Evolutionary conservation across 2,329 filamentous ascomycete genomes (phyloP), one percentile per base, ranked within the genome.

Genomic region (Chrysoporthe austroafricana): DNA sequence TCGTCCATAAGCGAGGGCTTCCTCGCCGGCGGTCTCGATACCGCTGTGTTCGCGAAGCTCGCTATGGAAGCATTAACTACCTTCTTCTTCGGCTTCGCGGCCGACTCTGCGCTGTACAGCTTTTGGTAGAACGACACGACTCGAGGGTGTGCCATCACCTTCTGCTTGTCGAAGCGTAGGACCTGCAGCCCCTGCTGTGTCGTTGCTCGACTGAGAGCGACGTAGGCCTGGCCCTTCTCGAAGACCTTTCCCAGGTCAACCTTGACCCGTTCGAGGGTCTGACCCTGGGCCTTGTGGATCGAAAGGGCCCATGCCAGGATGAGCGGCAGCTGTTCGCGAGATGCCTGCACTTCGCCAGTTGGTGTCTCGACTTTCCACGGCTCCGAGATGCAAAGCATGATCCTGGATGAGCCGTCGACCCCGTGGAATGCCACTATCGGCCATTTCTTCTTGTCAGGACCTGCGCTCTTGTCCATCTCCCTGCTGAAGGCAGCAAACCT

Each of bases 311-410:
- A 99, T 0, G 96, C 96, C 42, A 99, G 84, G 70, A 99, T 98
- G 62, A 99, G 84, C 0, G 96, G 96, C 1, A 95, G 79, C 73
- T 95, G 92, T 58, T 86, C 86, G 50, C 96, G 91, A 69, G 93
- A 92, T 1, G 96, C 96, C 77, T 97, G 94, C 0, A 98, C 85
- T 77, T 98, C 94, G 59, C 96, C 96, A 66, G 92, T 97, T 1
- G 96, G 96, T n/a, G 97, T 85, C 76, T 99, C 96, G 36, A 97
- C 92, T 78, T 97, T 99, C 96, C 96, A 99, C 46, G 91, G 88
- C 77, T 98, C 96, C 13, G 90, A 91, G 70, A 92, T 88, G 77
- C 94, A 95, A 9, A 98, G 88, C 62, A 98, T 85, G 68, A 90
- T 87, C 66, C 93, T 86, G 56, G 87, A 86, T 0, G 88, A 90